Evolutionary conservation across 176 grass and related monocot genomes (phyloP).

Genomic region (Raddia distichophylla): DNA sequence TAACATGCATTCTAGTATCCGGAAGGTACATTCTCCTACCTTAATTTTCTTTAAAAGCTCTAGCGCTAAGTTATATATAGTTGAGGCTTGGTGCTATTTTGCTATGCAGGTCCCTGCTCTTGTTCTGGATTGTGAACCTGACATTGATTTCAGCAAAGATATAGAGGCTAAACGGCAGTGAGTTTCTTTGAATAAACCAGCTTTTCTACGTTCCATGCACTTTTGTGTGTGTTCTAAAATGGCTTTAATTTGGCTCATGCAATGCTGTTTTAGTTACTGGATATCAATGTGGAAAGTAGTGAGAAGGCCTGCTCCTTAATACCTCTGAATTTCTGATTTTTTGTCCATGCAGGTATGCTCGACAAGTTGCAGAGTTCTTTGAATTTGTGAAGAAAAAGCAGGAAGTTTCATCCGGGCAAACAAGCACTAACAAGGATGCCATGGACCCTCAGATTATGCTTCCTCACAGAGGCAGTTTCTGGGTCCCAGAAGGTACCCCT

Average conservation of each 20-base stretch:
- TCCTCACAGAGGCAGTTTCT: slow-evolving; percentile 56
- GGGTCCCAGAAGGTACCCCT: slow-evolving; percentile 55
- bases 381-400: slow-evolving; percentile 98
- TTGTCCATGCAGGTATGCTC: slow-evolving; percentile 63
- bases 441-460: slow-evolving; percentile 57
- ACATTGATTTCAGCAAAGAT: slow-evolving; percentile 96
- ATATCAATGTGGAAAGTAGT: neutral
- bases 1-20: slow-evolving; percentile 92
- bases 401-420: slow-evolving; percentile 55
- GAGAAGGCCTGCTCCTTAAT: neutral
- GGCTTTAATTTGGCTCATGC: neutral
- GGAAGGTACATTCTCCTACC: slow-evolving; percentile 59
- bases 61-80: slow-evolving; percentile 5
- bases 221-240: neutral
- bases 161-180: slow-evolving; percentile 80
- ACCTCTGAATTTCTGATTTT: neutral
- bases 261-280: neutral
- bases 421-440: slow-evolving; percentile 29
- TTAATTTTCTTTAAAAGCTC: slow-evolving; percentile 2
- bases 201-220: neutral
- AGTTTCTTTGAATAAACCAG: slow-evolving; percentile 27
- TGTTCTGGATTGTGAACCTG: slow-evolving; percentile 91
- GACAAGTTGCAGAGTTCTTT: slow-evolving; percentile 94
- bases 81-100: slow-evolving; percentile 31
- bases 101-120: slow-evolving; percentile 82